Base-by-base conservation (phyloP, 2,329 filamentous ascomycete species). In the Cercospora berteroae region DNA sequence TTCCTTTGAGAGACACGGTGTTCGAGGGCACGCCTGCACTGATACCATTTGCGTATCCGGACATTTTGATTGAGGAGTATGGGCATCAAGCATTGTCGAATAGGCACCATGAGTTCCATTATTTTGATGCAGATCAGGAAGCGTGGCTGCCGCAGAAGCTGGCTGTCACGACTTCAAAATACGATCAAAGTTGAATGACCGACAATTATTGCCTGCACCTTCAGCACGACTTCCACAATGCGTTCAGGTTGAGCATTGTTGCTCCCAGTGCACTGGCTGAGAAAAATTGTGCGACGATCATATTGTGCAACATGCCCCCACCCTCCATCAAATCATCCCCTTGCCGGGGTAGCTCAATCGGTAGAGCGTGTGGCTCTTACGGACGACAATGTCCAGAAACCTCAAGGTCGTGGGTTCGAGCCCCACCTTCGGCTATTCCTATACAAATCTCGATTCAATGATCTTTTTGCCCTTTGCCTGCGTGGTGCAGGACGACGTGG, bases 21-120 rank as follows among this genome's bases (percentile, higher is more conserved):
- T 87, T 88, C 67, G 87, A 88, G 73, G 82, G 79, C 50, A 78
- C 82, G 5, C 79, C 81, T 0, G 85, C 84, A 18, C 84, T 84
- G 69, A 80, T 89, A 25, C 87, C 87, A 1, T 88, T 83, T 72
- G 81, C 83, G 12, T 88, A 88, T 74, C 80, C 82, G 8, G 80
- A 82, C 39, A 74, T 89, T 27, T 78, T 88, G 55, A 76, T 80
- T 3, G 82, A 85, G 59, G 86, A 88, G 73, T 88, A 88, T 69
- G 84, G 86, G 1, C 67, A 79, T 5, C 77, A 80, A 6, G 78
- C 83, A 2, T 72, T 88, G 67, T 83, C 81, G 3, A 77, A 81
- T 39, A 82, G 79, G 7, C 77, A 76, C 48, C 86, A 81, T 63
- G 78, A 83, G 44, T 74, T 77, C n/a, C 81, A 83, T 66, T 65